Percentiles rank a stretch among this genome's conserved stretches.
Conservation (phyloP, 345 rosid genomes). For the Alliaria petiolata region DNA sequence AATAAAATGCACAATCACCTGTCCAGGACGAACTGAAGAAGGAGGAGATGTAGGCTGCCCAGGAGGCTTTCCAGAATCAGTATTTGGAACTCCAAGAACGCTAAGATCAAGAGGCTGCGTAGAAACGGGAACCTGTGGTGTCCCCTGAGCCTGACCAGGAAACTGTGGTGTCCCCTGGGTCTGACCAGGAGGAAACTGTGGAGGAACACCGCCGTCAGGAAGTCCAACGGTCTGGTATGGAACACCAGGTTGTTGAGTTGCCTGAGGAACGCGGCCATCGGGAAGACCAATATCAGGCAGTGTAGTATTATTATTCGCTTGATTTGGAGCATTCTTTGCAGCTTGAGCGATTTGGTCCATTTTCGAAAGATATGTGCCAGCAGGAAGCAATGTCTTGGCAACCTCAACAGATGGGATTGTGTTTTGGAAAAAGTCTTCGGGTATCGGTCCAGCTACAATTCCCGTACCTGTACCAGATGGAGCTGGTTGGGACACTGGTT, state of each 20-base stretch:
- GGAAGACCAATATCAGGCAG: constrained; percentile 61
- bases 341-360: constrained; percentile 61
- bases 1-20: constrained; percentile 41
- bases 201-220: constrained; percentile 90
- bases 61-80: constrained; percentile 69
- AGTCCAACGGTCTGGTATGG: constrained; percentile 57
- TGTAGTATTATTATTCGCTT: constrained; percentile 35
- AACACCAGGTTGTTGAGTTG: constrained; percentile 44
- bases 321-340: constrained; percentile 37
- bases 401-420: constrained; percentile 88
- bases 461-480: constrained; percentile 42
- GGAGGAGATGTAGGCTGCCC: constrained; percentile 52
- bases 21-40: constrained; percentile 86
- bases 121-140: constrained; percentile 45
- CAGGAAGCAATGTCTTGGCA: constrained; percentile 78
- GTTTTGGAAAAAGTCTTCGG: constrained; percentile 93
- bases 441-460: constrained; percentile 63
- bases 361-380: constrained; percentile 81
- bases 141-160: constrained; percentile 37
- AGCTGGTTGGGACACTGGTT: constrained; percentile 49
- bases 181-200: constrained; percentile 43
- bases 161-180: constrained; percentile 26
- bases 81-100: constrained; percentile 68
- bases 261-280: constrained; percentile 70
- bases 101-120: constrained; percentile 94